phyloP scores from a whole-genome alignment of 495 filamentous ascomycete species.

The Acidomyces sp. region DNA sequence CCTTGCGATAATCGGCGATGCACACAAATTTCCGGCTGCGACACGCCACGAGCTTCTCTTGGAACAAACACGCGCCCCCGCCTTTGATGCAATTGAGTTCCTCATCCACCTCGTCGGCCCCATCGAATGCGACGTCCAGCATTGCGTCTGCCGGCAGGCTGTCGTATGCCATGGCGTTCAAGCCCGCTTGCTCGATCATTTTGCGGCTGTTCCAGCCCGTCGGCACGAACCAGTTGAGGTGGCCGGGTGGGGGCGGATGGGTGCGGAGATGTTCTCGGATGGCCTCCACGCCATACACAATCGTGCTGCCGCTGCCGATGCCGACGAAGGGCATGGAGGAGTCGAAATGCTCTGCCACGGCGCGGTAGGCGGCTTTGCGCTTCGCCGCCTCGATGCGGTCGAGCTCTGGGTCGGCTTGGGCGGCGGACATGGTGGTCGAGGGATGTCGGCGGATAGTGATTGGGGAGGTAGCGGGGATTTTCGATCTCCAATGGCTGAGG shows the following conservation, averaged over 20 bases:
- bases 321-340: slow-evolving; percentile 61
- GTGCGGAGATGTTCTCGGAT: slow-evolving; percentile 53
- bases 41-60: slow-evolving; percentile 90
- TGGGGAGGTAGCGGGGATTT: too few relatives aligned
- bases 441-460: too few relatives aligned
- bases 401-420: slow-evolving; percentile 17
- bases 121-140: slow-evolving; percentile 83
- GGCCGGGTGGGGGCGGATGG: slow-evolving; percentile 17
- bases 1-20: slow-evolving; percentile 87
- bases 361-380: slow-evolving; percentile 65
- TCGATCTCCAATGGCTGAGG: too few relatives aligned
- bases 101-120: slow-evolving; percentile 92
- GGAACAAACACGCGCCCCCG: slow-evolving; percentile 89
- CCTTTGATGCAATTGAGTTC: slow-evolving; percentile 96
- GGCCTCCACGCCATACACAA: slow-evolving; percentile 90
- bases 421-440: not conserved
- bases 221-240: slow-evolving; percentile 53
- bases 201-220: slow-evolving; percentile 83
- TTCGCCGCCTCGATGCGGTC: slow-evolving; percentile 63
- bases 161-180: slow-evolving; percentile 67
- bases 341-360: slow-evolving; percentile 74
- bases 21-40: slow-evolving; percentile 80
- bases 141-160: slow-evolving; percentile 42
- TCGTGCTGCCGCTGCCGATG: slow-evolving; percentile 87
- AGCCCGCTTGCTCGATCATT: slow-evolving; percentile 62